phyloP scores from a whole-genome alignment of 2,329 filamentous ascomycete genomes.

The Fusarium solani-melongenae region DNA sequence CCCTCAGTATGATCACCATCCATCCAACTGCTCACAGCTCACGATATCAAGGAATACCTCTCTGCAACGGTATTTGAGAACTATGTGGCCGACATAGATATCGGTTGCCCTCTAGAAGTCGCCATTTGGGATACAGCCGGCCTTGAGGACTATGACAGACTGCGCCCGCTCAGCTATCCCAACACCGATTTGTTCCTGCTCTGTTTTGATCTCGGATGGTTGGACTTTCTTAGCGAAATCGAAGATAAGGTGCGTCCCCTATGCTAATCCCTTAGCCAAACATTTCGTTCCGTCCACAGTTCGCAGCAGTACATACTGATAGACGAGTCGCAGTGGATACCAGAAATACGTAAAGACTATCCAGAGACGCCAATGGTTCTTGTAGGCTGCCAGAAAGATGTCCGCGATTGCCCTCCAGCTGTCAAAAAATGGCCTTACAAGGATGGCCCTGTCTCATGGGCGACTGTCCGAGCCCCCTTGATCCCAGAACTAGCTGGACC shows the following conservation, averaged over 20 bases:
- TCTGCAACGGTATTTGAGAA: background rate
- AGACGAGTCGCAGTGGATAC: background rate
- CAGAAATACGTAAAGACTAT: background rate
- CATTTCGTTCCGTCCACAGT: background rate
- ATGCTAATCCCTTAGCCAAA: background rate
- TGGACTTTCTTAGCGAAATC: background rate
- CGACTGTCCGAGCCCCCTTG: background rate
- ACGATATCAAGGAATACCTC: background rate
- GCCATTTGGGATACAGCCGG: background rate
- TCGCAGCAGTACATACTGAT: background rate
- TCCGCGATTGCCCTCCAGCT: background rate
- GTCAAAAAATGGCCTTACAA: too few species aligned
- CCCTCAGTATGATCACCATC: background rate
- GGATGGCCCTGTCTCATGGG: background rate
- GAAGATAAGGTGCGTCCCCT: background rate
- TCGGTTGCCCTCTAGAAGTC: background rate
- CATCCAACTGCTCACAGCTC: background rate
- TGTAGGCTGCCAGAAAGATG: background rate
- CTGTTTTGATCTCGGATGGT: background rate
- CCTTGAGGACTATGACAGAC: background rate
- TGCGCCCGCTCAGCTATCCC: background rate
- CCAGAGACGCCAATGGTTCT: background rate
- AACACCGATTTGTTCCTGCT: background rate
- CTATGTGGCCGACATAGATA: background rate
- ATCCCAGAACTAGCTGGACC: background rate